A percentile compares a stretch with the other conserved stretches of the same genome.
Evolutionary conservation across 305 asterid genomes (phyloP).

Genomic region (Fraxinus nigra): DNA sequence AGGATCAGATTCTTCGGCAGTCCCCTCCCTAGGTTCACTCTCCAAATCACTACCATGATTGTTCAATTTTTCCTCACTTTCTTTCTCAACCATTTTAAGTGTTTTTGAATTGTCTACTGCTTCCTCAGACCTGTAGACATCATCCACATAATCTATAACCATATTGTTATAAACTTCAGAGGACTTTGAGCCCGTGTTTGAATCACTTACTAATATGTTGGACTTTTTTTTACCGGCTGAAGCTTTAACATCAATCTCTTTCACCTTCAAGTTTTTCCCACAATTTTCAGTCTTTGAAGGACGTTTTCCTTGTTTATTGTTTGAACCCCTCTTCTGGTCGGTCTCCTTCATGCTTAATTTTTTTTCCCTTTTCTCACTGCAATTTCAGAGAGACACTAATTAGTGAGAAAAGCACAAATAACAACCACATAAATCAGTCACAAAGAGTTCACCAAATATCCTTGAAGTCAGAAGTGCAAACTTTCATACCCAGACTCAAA

Average conservation of each 20-base stretch:
- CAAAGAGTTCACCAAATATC: not conserved
- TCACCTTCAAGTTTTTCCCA: constrained; percentile 45
- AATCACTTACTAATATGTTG: constrained; percentile 39
- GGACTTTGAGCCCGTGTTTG: constrained; percentile 46
- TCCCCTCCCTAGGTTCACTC: constrained; percentile 33
- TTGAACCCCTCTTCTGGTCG: constrained; percentile 55
- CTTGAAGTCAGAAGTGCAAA: not conserved
- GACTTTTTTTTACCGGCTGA: constrained; percentile 34
- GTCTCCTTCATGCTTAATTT: constrained; percentile 63
- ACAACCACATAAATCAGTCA: not conserved
- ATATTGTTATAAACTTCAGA: constrained; percentile 53
- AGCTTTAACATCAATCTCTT: constrained; percentile 45
- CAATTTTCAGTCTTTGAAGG: constrained; percentile 56
- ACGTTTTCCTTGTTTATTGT: constrained; percentile 41
- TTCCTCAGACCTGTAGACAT: constrained; percentile 43
- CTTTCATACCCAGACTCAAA: not conserved
- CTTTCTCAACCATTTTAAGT: constrained; percentile 41
- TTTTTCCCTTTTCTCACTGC: constrained; percentile 27
- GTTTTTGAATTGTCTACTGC: constrained; percentile 29
- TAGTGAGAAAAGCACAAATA: constrained; percentile 14
- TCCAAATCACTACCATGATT: constrained; percentile 57
- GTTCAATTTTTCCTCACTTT: constrained; percentile 33
- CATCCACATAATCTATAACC: constrained; percentile 52
- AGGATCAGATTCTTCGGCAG: constrained; percentile 67
- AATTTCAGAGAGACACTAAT: constrained; percentile 11